Evolutionary conservation across 768 basidiomycete genomes (phyloP).

Genomic region (Tricholoma terreum): DNA sequence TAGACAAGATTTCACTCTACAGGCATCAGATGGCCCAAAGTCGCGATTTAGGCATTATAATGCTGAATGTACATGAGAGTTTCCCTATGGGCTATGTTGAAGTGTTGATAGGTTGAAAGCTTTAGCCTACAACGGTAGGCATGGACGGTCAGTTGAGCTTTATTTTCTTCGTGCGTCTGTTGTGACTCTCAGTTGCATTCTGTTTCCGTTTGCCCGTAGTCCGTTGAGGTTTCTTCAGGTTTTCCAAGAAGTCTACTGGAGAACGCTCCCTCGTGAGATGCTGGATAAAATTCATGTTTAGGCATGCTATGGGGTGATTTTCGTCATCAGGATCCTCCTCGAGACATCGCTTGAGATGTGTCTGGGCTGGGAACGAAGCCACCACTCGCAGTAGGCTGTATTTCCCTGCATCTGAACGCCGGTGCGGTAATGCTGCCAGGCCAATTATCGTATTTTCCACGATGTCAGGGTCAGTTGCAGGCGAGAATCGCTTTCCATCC

Average conservation of each 20-base stretch:
- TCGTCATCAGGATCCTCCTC: constrained; percentile 37
- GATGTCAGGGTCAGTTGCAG: constrained; percentile 29
- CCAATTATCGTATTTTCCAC: constrained; percentile 21
- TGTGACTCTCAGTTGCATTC: background rate
- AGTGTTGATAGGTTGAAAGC: background rate
- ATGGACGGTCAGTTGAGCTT: constrained; percentile 4
- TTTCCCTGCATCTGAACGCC: constrained; percentile 34
- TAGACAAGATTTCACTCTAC: background rate
- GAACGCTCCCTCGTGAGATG: constrained; percentile 34
- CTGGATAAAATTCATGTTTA: constrained; percentile 41
- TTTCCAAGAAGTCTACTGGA: constrained; percentile 34
- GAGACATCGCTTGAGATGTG: constrained; percentile 34
- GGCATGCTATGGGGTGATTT: constrained; percentile 37
- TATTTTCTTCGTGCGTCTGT: constrained; percentile 15
- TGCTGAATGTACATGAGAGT: background rate
- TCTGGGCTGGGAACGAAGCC: constrained; percentile 39
- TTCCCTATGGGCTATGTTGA: background rate
- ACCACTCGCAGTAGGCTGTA: constrained; percentile 41
- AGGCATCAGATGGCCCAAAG: background rate
- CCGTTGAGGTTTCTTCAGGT: constrained; percentile 21
- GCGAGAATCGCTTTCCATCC: constrained; percentile 36
- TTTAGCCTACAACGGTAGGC: background rate
- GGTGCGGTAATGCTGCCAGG: constrained; percentile 31
- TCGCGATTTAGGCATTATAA: background rate
- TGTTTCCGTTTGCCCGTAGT: constrained; percentile 8